Evolutionary conservation across 352 stramenopile species (phyloP), one percentile per base, ranked within the genome.

Genomic region (Phytophthora ramorum): DNA sequence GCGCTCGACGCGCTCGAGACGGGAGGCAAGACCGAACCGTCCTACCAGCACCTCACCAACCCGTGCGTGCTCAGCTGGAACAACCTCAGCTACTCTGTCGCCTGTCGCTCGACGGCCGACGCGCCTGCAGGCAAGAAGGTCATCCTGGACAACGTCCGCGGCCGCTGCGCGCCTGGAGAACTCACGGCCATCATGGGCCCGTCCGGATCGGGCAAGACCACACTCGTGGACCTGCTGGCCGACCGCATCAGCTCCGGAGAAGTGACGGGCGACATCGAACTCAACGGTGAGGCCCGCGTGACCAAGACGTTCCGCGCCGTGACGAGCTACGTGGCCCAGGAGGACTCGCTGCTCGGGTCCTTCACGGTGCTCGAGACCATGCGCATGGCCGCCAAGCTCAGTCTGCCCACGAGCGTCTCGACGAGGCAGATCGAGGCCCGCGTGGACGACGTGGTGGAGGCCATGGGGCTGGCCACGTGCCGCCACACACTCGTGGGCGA

Each of bases 311-410:
- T 90, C 50, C 78, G 69, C 0, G 61, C 69, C 0, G 52, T 90
- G 14, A 68, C 77, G 4, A 81, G 69, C 26, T 92, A 92, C 73
- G 87, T 93, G n/a, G 72, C 79, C 0, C 84, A 92, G 43, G 81
- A 89, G 28, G 82, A 91, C 35, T 75, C 81, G 17, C 56, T 93
- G 7, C 62, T 91, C 2, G 81, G 80, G 0, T 89, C 79, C 2
- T 89, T 94, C 55, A 90, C 82, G 0, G 82, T 91, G 7, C 32
- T 72, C 4, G 87, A 96, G 69, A 90, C 78, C 45, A 76, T 96
- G 19, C 40, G 35, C 4, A 90, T 91, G 66, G 81, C 84, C 0
- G 83, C 82, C 40, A 73, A 81, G 20, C 67, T 95, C 22, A 82
- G 72, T 65, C 63, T 92, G 26, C 79, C 75, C 1, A 73, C 49